These are phyloP conservation scores for Fusarium compactum DNA, from an alignment of 2,329 filamentous ascomycete genomes.

Conservation along the genomic window DNA sequence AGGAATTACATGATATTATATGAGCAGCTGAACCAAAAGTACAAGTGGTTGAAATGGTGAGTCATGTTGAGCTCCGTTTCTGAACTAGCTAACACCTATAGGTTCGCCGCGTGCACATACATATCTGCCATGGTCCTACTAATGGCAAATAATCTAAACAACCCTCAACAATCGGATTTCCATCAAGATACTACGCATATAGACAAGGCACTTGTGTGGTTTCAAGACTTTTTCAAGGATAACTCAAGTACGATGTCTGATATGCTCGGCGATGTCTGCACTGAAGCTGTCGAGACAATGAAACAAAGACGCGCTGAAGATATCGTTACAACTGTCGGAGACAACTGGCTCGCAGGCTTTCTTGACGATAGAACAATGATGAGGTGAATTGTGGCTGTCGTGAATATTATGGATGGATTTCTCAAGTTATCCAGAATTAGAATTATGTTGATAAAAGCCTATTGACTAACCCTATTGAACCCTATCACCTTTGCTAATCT, in stretches of 20 bases:
- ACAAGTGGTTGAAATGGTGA: conserved; percentile 6
- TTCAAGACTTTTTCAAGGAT: background rate
- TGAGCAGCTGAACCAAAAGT: background rate
- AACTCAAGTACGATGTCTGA: background rate
- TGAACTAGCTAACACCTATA: background rate
- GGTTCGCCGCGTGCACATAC: conserved; percentile 14
- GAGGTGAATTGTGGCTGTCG: background rate
- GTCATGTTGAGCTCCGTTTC: rapidly evolving
- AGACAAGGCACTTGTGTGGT: background rate
- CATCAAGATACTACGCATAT: background rate
- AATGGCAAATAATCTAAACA: background rate
- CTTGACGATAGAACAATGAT: background rate
- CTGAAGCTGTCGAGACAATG: background rate
- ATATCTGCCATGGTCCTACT: conserved; percentile 5
- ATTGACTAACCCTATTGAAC: background rate
- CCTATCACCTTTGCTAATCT: rapidly evolving
- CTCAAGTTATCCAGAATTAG: background rate
- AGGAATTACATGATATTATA: conserved; percentile 12
- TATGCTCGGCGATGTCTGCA: background rate
- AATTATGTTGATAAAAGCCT: background rate
- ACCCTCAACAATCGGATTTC: background rate
- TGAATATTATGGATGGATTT: no score
- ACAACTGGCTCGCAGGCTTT: background rate
- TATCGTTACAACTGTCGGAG: background rate
- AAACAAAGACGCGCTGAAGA: background rate